Evolutionary conservation across 1,284 basidiomycete species (phyloP).

Genomic region (Agroathelia rolfsii): DNA sequence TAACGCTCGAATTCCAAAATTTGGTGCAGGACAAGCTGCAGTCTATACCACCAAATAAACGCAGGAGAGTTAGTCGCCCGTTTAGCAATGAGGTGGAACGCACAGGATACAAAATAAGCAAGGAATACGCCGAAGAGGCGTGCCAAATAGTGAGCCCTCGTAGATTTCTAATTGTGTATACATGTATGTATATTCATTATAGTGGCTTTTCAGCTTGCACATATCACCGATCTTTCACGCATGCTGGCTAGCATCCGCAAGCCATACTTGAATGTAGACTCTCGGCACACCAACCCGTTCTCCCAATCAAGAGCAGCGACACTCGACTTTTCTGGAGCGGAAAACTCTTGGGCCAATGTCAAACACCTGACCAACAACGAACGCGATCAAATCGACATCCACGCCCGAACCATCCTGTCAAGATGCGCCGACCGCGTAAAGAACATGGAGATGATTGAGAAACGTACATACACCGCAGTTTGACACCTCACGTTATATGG

Average conservation of each 20-base stretch:
- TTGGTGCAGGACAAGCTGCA: slow-evolving; percentile 38
- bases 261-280: slow-evolving; percentile 72
- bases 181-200: slow-evolving; percentile 5
- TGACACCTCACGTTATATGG: slow-evolving; percentile 3
- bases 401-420: slow-evolving; percentile 73
- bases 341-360: slow-evolving; percentile 56
- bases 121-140: slow-evolving; percentile 63
- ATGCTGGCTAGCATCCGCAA: slow-evolving; percentile 66
- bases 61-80: slow-evolving; percentile 35
- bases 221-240: slow-evolving; percentile 57
- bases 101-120: slow-evolving; percentile 37
- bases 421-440: slow-evolving; percentile 78
- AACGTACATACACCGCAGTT: slow-evolving; percentile 44
- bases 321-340: slow-evolving; percentile 41
- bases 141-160: slow-evolving; percentile 68
- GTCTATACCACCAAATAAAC: slow-evolving; percentile 34
- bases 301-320: no score
- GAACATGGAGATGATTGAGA: slow-evolving; percentile 78
- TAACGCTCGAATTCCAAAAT: slow-evolving; percentile 52
- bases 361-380: slow-evolving; percentile 75
- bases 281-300: no score
- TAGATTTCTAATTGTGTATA: slow-evolving; percentile 25
- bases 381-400: slow-evolving; percentile 84
- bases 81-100: slow-evolving; percentile 24
- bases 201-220: slow-evolving; percentile 41